Percentiles rank a stretch among this genome's conserved stretches.
Evolutionary conservation across 495 filamentous ascomycete species (phyloP).

Genomic region (Penicillium samsonianum): DNA sequence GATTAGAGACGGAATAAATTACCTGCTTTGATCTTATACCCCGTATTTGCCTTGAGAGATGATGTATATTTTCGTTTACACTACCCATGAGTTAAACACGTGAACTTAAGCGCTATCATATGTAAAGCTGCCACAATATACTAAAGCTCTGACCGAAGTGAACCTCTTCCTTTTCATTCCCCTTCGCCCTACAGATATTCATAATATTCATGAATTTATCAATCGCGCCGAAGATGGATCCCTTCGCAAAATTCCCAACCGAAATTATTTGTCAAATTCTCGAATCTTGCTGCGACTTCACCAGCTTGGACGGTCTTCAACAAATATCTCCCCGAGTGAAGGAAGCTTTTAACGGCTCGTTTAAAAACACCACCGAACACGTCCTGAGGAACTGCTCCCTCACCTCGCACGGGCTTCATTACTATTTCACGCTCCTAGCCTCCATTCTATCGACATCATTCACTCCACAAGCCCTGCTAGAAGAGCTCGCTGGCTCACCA

Average conservation of each 20-base stretch:
- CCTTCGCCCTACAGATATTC: constrained; percentile 46
- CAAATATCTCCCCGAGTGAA: constrained; percentile 10
- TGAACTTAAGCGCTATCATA: no score
- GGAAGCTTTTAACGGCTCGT: constrained; percentile 9
- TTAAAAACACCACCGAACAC: not conserved
- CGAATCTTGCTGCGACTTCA: constrained; percentile 9
- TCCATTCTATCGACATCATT: constrained; percentile 1
- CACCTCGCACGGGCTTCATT: not conserved
- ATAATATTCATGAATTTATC: constrained; percentile 2
- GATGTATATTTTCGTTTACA: no score
- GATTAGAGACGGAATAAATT: no score
- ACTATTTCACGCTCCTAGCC: constrained; percentile 1
- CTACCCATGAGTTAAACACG: no score
- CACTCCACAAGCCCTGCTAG: not conserved
- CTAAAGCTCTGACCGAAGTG: no score
- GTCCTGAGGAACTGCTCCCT: not conserved
- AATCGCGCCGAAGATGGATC: constrained; percentile 25
- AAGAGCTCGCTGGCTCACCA: not conserved
- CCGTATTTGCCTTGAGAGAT: no score
- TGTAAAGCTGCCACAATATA: no score
- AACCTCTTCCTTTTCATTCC: constrained; percentile 35
- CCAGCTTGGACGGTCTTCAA: constrained; percentile 10
- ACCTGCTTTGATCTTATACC: no score
- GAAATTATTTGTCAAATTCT: constrained; percentile 8
- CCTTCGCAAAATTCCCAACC: constrained; percentile 1